Conservation (phyloP, 805 yeast genomes). For the Candida verbasci region DNA sequence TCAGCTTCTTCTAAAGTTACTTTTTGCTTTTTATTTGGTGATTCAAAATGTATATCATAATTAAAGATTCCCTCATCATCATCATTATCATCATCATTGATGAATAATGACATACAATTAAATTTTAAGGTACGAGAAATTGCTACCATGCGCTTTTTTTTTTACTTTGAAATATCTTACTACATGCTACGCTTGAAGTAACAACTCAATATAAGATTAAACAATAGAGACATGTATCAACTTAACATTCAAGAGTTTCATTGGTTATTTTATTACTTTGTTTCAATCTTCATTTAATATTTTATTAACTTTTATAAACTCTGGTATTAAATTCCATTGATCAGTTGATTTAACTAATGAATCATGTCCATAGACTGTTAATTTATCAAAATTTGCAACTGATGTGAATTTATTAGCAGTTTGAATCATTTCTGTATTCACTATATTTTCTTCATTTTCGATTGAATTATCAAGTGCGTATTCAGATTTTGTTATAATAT, state of each 20-base stretch:
- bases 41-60: neutral
- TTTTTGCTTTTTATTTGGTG: conserved; percentile 1
- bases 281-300: conserved; percentile 19
- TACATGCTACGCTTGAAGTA: too few relatives aligned
- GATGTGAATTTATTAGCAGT: conserved; percentile 19
- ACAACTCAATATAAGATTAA: too few relatives aligned
- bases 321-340: conserved; percentile 24
- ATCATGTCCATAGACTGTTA: conserved; percentile 31
- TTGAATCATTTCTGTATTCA: conserved; percentile 14
- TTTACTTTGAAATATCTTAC: too few relatives aligned
- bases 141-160: neutral
- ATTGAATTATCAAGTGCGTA: conserved; percentile 6
- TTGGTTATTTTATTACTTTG: too few relatives aligned
- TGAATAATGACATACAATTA: conserved; percentile 1
- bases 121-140: neutral
- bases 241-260: too few relatives aligned
- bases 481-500: conserved; percentile 22
- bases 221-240: too few relatives aligned
- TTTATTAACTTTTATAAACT: conserved; percentile 25
- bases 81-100: conserved; percentile 4
- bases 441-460: conserved; percentile 11
- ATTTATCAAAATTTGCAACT: conserved; percentile 19
- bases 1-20: neutral
- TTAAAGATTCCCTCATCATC: conserved; percentile 1
- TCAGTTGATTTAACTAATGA: conserved; percentile 14